Percentiles rank a stretch among this genome's conserved stretches.
Evolutionary conservation across 192 early-diverging fungal species (phyloP).

Genomic region (Phlyctochytrium arcticum): DNA sequence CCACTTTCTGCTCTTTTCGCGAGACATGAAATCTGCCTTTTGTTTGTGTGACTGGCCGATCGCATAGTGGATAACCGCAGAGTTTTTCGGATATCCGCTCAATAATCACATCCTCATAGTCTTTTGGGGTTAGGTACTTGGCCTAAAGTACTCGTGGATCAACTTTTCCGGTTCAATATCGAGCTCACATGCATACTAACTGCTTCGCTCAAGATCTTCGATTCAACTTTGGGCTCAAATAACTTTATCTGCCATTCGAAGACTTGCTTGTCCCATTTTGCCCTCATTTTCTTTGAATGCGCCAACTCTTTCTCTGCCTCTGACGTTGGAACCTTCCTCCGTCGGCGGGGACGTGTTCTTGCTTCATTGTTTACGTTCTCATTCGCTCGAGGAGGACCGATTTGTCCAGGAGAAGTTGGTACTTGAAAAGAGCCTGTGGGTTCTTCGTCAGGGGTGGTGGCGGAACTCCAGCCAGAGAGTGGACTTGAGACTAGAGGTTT

Average conservation of each 20-base stretch:
- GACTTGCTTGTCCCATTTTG: conserved; percentile 30
- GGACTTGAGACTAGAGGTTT: neutral
- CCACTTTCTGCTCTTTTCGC: conserved; percentile 66
- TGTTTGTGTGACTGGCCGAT: conserved; percentile 31
- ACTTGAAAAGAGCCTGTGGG: no score
- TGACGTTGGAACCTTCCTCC: neutral
- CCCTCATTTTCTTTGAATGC: neutral
- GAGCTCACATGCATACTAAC: conserved; percentile 12
- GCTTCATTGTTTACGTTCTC: neutral
- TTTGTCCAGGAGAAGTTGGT: no score
- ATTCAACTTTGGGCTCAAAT: conserved; percentile 38
- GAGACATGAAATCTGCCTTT: conserved; percentile 69
- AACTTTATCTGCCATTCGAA: conserved; percentile 45
- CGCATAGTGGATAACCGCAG: conserved; percentile 85
- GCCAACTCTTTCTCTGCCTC: neutral
- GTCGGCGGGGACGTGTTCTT: neutral
- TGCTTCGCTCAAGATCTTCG: conserved; percentile 35
- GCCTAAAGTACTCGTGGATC: conserved; percentile 28
- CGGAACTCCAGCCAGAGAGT: neutral
- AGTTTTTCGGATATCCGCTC: conserved; percentile 65
- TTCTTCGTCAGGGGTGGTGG: no score
- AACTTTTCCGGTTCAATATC: neutral
- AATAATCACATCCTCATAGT: conserved; percentile 66
- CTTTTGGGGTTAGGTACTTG: conserved; percentile 59
- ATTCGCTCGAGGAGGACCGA: no score